Evolutionary conservation across 2,329 filamentous ascomycete species (phyloP), one percentile per base, ranked within the genome.

Genomic region (Colletotrichum agaves): DNA sequence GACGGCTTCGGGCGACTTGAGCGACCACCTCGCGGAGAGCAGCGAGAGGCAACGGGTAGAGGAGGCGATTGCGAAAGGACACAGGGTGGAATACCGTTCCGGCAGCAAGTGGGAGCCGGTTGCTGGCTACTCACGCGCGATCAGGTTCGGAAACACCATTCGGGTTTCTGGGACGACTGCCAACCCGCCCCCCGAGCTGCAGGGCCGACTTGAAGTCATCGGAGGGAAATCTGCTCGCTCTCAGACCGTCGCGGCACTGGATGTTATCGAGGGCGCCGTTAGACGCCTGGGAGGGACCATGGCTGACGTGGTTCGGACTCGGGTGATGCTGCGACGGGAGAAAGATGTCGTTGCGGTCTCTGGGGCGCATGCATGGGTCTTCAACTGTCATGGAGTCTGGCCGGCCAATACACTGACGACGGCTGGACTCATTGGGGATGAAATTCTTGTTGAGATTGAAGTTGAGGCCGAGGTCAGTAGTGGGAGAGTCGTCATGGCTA

Each of bases 301-400:
- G 64, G 17, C 52, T 21, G 64, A 67, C 2, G 64, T 67, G n/a
- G 64, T 63, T 4, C 52, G 60, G 61, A 67, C 64, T 37, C 57
- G 53, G 61, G 53, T 59, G 44, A 55, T 67, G 64, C n/a, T 59
- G 10, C 60, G 21, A 19, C 44, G 39, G 19, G 64, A 67, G 33
- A 46, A 64, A 33, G 61, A 64, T 13, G 64, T 53, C 2, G n/a
- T 4, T 5, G 46, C 8, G 11, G 64, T 67, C 7, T 67, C 53
- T 3, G 61, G 41, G 39, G 61, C 39, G 6, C 64, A 63, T 3
- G 60, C 60, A 7, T 64, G 64, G 61, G 46, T 53, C 4, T 67
- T 67, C 3, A 19, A 41, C 8, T 64, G 61, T 13, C 53, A 59
- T 12, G 46, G 64, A 4, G 10, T 55, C 1, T 33, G 60, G 46